These are phyloP conservation scores for Solioccasus polychromus DNA, from an alignment of 768 basidiomycete genomes.

Conservation along the genomic window DNA sequence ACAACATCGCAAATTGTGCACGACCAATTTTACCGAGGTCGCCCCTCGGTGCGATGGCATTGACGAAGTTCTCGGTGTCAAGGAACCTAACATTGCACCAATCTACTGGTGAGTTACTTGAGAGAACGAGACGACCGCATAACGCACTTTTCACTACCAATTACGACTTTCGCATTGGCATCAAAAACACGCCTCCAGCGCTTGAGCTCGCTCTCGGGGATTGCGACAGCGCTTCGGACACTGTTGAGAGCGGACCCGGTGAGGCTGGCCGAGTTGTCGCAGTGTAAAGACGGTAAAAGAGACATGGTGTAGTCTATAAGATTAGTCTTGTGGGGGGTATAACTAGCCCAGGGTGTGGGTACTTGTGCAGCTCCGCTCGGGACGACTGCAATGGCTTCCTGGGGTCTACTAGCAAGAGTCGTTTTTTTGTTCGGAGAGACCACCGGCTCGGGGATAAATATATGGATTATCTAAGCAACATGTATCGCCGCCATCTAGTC, in stretches of 20 bases:
- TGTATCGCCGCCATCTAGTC: constrained; percentile 20
- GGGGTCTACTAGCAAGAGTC: constrained; percentile 5
- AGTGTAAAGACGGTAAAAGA: constrained; percentile 50
- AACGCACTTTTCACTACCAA: constrained; percentile 80
- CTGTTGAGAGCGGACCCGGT: constrained; percentile 56
- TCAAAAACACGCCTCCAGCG: constrained; percentile 91
- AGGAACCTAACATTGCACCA: constrained; percentile 59
- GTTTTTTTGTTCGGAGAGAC: constrained; percentile 12
- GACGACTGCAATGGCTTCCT: constrained; percentile 4
- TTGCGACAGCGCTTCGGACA: constrained; percentile 64
- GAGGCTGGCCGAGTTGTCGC: constrained; percentile 43
- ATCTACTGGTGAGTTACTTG: constrained; percentile 13
- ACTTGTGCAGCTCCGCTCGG: constrained; percentile 17
- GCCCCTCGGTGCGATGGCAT: constrained; percentile 86
- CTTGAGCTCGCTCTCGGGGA: constrained; percentile 80
- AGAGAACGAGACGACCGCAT: constrained; percentile 11
- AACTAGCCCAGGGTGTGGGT: constrained; percentile 21
- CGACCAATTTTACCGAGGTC: constrained; percentile 86
- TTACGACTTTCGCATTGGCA: constrained; percentile 65
- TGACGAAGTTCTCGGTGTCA: constrained; percentile 85
- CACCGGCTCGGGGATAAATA: constrained; percentile 21
- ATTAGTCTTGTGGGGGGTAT: constrained; percentile 37
- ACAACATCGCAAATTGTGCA: constrained; percentile 85
- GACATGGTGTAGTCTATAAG: constrained; percentile 34
- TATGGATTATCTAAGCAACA: constrained; percentile 28